Evolutionary conservation across 345 rosid genomes (phyloP).

Genomic region (Dovyalis caffra): DNA sequence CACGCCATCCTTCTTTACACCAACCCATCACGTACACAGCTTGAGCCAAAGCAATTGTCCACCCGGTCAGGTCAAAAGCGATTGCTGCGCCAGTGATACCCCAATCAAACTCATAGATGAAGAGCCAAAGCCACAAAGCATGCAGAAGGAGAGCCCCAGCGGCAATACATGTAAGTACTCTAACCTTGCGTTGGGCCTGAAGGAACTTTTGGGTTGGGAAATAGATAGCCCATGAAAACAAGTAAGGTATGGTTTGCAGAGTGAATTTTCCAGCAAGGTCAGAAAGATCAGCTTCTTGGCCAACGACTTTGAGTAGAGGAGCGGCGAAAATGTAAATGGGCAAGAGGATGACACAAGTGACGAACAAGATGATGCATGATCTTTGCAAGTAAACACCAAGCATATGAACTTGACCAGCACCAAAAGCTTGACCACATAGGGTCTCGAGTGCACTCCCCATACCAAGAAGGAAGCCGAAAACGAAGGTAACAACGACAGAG

Average conservation of each 20-base stretch:
- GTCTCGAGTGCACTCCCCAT: conserved; percentile 96
- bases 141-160: conserved; percentile 42
- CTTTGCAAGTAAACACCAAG: conserved; percentile 83
- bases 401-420: conserved; percentile 72
- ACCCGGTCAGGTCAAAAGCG: conserved; percentile 50
- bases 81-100: conserved; percentile 67
- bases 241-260: conserved; percentile 23
- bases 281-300: conserved; percentile 53
- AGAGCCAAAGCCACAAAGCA: conserved; percentile 44
- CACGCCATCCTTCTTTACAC: conserved; percentile 69
- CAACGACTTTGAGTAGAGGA: conserved; percentile 57
- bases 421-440: conserved; percentile 89
- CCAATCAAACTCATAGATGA: conserved; percentile 43
- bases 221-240: conserved; percentile 35
- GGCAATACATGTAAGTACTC: conserved; percentile 55
- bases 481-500: not conserved
- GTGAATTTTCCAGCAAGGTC: conserved; percentile 62
- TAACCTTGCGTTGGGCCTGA: conserved; percentile 78
- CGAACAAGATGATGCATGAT: conserved; percentile 61
- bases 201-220: conserved; percentile 72
- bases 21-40: conserved; percentile 49
- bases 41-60: conserved; percentile 48
- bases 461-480: conserved; percentile 45
- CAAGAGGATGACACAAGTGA: conserved; percentile 41
- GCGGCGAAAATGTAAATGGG: conserved; percentile 66